Conservation (phyloP, 2,329 filamentous ascomycete species). For the Nigrospora osmanthi region DNA sequence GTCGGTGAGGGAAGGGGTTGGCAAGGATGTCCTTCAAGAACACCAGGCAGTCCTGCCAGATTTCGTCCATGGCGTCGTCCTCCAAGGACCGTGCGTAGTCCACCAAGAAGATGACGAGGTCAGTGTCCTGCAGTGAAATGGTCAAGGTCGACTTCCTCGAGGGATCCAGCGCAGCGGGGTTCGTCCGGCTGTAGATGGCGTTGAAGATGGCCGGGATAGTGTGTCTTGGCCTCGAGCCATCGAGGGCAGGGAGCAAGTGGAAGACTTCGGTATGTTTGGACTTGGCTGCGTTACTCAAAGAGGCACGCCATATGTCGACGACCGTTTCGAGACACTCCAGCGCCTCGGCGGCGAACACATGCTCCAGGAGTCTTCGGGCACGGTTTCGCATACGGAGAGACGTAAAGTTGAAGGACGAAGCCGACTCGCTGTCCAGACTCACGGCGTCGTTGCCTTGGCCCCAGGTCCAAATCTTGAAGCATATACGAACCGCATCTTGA, state of each 20-base stretch:
- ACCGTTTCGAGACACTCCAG: constrained; percentile 90
- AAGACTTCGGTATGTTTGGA: constrained; percentile 61
- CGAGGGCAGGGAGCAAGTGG: constrained; percentile 80
- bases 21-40: constrained; percentile 85
- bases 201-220: constrained; percentile 93
- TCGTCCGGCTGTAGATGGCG: constrained; percentile 89
- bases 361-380: constrained; percentile 79
- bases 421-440: constrained; percentile 57
- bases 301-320: constrained; percentile 71
- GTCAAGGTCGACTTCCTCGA: constrained; percentile 82
- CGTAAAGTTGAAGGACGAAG: constrained; percentile 82
- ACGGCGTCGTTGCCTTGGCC: constrained; percentile 55
- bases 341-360: constrained; percentile 85
- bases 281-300: constrained; percentile 33
- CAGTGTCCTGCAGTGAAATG: constrained; percentile 72
- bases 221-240: constrained; percentile 83
- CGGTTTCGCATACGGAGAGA: constrained; percentile 87
- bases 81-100: constrained; percentile 86
- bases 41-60: constrained; percentile 89
- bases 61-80: constrained; percentile 96
- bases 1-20: constrained; percentile 91
- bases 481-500: constrained; percentile 88
- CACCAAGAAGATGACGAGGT: constrained; percentile 81
- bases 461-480: constrained; percentile 95
- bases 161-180: constrained; percentile 70